A percentile compares a stretch with the other conserved stretches of the same genome.
These are phyloP conservation scores for Trametes gibbosa DNA, from an alignment of 768 basidiomycete species.

Conservation along the genomic window DNA sequence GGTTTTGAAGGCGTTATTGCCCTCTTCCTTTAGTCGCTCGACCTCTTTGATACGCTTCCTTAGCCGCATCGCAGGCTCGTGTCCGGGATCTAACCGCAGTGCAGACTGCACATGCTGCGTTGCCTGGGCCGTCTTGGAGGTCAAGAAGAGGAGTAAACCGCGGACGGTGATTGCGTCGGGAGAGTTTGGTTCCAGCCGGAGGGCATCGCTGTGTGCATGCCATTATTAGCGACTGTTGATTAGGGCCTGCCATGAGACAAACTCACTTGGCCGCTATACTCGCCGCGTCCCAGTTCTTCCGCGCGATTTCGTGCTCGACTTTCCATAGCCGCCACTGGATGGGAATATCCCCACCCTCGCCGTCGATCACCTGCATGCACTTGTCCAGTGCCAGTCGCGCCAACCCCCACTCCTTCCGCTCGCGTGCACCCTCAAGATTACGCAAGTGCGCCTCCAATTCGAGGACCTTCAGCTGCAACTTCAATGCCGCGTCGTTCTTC, in stretches of 20 bases:
- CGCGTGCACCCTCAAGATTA: conserved; percentile 56
- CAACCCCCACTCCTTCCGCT: conserved; percentile 69
- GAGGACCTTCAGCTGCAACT: conserved; percentile 59
- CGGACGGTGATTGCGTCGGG: conserved; percentile 79
- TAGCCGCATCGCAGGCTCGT: conserved; percentile 64
- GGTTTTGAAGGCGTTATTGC: conserved; percentile 71
- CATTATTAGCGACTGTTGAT: background rate
- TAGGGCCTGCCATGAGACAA: too few relatives aligned
- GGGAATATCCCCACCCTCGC: conserved; percentile 73
- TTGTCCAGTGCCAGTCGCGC: conserved; percentile 79
- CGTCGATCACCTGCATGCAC: conserved; percentile 68
- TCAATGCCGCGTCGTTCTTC: conserved; percentile 53
- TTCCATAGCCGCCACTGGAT: conserved; percentile 79
- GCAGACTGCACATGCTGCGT: conserved; percentile 70
- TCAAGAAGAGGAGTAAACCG: conserved; percentile 75
- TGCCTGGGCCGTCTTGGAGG: conserved; percentile 66
- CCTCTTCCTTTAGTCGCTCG: conserved; percentile 82
- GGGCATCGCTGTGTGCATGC: conserved; percentile 54
- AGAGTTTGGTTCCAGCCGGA: conserved; percentile 68
- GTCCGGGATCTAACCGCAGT: conserved; percentile 75
- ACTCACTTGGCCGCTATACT: conserved; percentile 71
- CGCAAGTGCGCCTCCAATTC: conserved; percentile 64
- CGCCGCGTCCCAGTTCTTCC: conserved; percentile 73
- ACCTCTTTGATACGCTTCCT: conserved; percentile 81
- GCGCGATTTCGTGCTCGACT: conserved; percentile 73